Percentiles rank a stretch among this genome's conserved stretches.
These are phyloP conservation scores for Lantana camara DNA, from an alignment of 257 asterid species.

Conservation along the genomic window DNA sequence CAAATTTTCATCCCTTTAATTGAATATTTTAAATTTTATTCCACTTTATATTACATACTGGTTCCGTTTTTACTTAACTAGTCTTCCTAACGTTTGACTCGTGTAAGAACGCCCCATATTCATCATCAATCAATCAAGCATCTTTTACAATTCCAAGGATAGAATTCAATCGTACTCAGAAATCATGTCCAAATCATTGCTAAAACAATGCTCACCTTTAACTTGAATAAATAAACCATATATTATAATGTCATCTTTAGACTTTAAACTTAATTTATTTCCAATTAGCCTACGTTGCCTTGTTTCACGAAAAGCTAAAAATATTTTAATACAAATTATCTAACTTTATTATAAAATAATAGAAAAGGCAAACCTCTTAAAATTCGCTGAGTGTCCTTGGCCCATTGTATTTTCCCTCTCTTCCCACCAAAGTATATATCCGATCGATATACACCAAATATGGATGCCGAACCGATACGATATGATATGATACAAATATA, in stretches of 20 bases:
- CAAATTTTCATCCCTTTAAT: too few relatives aligned
- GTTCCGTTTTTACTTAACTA: too few relatives aligned
- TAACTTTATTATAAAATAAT: not conserved
- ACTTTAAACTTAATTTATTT: constrained; percentile 6
- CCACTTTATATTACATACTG: too few relatives aligned
- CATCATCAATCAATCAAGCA: too few relatives aligned
- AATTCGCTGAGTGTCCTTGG: constrained; percentile 35
- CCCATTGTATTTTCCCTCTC: not conserved
- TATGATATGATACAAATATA: too few relatives aligned
- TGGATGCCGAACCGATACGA: too few relatives aligned
- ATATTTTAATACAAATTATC: constrained; percentile 6
- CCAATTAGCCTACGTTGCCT: constrained; percentile 4
- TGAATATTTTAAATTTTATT: too few relatives aligned
- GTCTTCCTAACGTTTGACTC: too few relatives aligned
- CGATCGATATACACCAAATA: too few relatives aligned
- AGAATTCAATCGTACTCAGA: constrained; percentile 7
- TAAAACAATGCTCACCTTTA: not conserved
- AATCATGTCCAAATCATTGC: not conserved
- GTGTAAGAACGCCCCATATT: too few relatives aligned
- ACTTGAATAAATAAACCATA: not conserved
- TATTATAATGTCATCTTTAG: not conserved
- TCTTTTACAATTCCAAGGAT: too few relatives aligned
- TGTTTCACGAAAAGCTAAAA: constrained; percentile 19
- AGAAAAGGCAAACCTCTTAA: not conserved
- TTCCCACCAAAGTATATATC: too few relatives aligned